Conservation (phyloP, 2,329 filamentous ascomycete genomes). For the Botrytis aclada region DNA sequence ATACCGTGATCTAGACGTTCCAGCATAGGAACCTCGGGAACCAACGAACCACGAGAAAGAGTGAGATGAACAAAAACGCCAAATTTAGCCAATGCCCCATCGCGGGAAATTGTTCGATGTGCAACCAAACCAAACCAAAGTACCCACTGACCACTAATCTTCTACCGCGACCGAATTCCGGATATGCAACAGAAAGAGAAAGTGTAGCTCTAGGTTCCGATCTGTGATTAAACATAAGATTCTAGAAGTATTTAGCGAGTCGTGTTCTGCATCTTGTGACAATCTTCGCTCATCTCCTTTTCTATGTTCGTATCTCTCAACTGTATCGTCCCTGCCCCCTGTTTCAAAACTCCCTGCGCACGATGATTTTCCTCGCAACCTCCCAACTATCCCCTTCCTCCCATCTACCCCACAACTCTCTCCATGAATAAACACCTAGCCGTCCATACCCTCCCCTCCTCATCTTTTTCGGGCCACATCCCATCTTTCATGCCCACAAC, state of each 20-base stretch:
- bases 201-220: not conserved
- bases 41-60: not conserved
- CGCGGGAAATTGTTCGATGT: not conserved
- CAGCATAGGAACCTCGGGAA: not conserved
- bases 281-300: not conserved
- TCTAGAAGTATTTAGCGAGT: not conserved
- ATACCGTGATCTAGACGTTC: not conserved
- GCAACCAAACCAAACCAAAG: not conserved
- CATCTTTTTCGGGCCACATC: slow-evolving; percentile 25
- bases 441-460: slow-evolving; percentile 25
- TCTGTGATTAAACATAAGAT: not conserved
- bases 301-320: not conserved
- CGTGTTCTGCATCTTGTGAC: not conserved
- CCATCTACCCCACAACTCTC: slow-evolving; percentile 25
- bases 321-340: not conserved
- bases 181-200: not conserved
- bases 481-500: slow-evolving; percentile 15
- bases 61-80: not conserved
- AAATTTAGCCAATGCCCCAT: not conserved
- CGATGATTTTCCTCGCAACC: not conserved
- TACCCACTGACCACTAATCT: not conserved
- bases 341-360: not conserved
- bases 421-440: slow-evolving; percentile 29
- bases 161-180: not conserved
- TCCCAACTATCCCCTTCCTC: not conserved